A percentile compares a stretch with the other conserved stretches of the same genome.
Conservation (phyloP, 139 green algal genomes). For the Tetraselmis striata region DNA sequence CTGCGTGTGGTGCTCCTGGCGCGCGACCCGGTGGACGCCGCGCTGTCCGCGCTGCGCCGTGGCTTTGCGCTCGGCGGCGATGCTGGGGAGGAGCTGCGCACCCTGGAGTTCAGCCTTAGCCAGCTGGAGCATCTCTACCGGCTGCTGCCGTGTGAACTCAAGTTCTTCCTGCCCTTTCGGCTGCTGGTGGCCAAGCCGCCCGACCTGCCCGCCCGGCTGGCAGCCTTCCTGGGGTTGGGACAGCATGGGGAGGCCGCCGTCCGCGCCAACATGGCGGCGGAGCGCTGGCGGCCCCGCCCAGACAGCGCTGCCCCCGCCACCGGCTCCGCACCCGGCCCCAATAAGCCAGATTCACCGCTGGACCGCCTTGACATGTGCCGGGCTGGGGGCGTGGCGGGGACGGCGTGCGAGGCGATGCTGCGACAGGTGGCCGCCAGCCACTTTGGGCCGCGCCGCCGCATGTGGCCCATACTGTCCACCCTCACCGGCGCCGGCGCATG, state of each 20-base stretch:
- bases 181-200: not conserved
- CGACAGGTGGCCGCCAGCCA: not conserved
- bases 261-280: not conserved
- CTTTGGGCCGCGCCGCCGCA: not conserved
- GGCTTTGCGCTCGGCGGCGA: not conserved
- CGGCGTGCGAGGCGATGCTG: not conserved
- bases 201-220: not conserved
- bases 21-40: not conserved
- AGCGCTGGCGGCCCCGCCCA: not conserved
- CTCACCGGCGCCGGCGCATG: too few relatives aligned
- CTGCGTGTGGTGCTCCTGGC: not conserved
- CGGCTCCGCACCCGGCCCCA: too few relatives aligned
- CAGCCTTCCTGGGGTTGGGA: not conserved
- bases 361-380: not conserved
- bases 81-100: not conserved
- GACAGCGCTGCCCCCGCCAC: not conserved
- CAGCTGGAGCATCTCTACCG: not conserved
- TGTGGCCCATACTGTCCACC: not conserved
- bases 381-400: not conserved
- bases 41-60: not conserved
- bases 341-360: not conserved
- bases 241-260: not conserved
- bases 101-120: not conserved
- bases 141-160: not conserved
- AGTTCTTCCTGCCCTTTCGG: not conserved